Conservation (phyloP, 495 filamentous ascomycete genomes). For the Hypoxylon subgilvum region DNA sequence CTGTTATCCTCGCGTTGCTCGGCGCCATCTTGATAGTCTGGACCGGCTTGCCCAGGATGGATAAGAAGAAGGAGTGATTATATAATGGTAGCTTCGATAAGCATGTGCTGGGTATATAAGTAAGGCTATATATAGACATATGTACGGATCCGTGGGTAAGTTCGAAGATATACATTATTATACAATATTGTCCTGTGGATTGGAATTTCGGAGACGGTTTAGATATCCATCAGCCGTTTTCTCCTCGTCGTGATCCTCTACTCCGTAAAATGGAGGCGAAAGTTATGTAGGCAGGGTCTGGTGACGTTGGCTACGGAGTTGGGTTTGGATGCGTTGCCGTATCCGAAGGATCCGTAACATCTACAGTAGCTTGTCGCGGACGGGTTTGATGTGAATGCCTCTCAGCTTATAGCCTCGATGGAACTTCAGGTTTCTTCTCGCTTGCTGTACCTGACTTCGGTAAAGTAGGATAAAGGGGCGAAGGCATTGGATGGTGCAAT, state of each 20-base stretch:
- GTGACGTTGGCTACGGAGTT: slow-evolving; percentile 10
- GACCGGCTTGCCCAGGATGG: slow-evolving; percentile 43
- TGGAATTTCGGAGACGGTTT: too few relatives aligned
- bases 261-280: slow-evolving; percentile 17
- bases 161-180: too few relatives aligned
- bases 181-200: too few relatives aligned
- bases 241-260: background rate
- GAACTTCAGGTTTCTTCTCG: background rate
- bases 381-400: too few relatives aligned
- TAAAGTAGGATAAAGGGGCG: slow-evolving; percentile 8
- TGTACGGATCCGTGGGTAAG: background rate
- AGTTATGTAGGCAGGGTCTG: slow-evolving; percentile 8
- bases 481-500: background rate
- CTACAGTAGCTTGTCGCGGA: too few relatives aligned
- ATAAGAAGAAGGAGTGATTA: slow-evolving; percentile 33
- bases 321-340: background rate
- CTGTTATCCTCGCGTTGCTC: slow-evolving; percentile 72
- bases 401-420: background rate
- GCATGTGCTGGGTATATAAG: too few relatives aligned
- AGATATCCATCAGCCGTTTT: too few relatives aligned
- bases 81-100: background rate
- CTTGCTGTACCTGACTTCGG: background rate
- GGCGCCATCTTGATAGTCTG: slow-evolving; percentile 64
- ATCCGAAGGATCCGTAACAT: slow-evolving; percentile 1
- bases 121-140: background rate